A percentile compares a stretch with the other conserved stretches of the same genome.
Evolutionary conservation across 768 basidiomycete species (phyloP).

Genomic region (Pulveroboletus sp.): DNA sequence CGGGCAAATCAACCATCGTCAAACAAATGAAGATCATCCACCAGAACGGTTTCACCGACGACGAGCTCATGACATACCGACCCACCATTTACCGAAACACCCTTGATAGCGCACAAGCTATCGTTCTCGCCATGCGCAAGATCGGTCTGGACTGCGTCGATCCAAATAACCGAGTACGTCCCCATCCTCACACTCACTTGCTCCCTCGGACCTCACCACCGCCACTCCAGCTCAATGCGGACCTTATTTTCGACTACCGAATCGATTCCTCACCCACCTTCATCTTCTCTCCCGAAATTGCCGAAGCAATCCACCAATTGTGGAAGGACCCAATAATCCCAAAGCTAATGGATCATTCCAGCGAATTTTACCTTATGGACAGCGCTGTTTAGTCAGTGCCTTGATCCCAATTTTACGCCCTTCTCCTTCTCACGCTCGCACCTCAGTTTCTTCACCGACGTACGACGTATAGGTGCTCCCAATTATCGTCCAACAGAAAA

Average conservation of each 20-base stretch:
- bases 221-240: slow-evolving; percentile 42
- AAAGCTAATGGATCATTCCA: slow-evolving; percentile 52
- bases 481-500: slow-evolving; percentile 85
- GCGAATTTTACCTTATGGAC: slow-evolving; percentile 93
- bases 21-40: slow-evolving; percentile 99
- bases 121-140: slow-evolving; percentile 85
- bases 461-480: slow-evolving; percentile 75
- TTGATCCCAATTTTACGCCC: not conserved
- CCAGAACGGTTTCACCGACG: slow-evolving; percentile 79
- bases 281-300: slow-evolving; percentile 60
- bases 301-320: slow-evolving; percentile 63
- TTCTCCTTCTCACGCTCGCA: not conserved
- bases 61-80: slow-evolving; percentile 75
- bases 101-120: slow-evolving; percentile 83
- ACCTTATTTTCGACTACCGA: slow-evolving; percentile 61
- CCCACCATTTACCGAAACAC: slow-evolving; percentile 84
- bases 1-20: slow-evolving; percentile 93
- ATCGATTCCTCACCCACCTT: slow-evolving; percentile 40
- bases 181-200: not conserved
- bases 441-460: slow-evolving; percentile 79
- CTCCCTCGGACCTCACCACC: not conserved
- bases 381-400: slow-evolving; percentile 79
- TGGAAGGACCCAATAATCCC: slow-evolving; percentile 67
- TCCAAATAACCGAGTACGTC: slow-evolving; percentile 53
- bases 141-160: slow-evolving; percentile 75